Evolutionary conservation across 2,329 filamentous ascomycete genomes (phyloP), one percentile per base, ranked within the genome.

Genomic region (Phialophora tarda): DNA sequence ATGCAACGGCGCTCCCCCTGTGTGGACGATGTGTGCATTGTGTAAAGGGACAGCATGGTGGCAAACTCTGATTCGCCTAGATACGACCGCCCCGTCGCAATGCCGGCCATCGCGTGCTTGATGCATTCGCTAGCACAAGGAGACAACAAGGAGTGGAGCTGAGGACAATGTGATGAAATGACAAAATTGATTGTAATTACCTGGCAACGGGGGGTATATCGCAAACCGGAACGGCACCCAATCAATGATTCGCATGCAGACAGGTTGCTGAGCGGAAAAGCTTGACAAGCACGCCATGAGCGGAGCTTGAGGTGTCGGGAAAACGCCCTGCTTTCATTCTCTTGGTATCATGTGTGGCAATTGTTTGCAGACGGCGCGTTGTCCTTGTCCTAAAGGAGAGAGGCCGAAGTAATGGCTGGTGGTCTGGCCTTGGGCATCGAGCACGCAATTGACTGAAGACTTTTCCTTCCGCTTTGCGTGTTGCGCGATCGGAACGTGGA

Each of bases 171-270:
- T 28, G 51, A n/a, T 61, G 59, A 41, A 61, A 61, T 61, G 59
- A 61, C 59, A 53, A 61, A 41, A 61, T 14, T 3, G 11, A 4
- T 12, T 61, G 59, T 61, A 61, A 61, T 61, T 54, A 61, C 59
- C 53, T 17, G 12, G 21, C 10, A 10, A 7, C 5, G 32, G 12
- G 44, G 12, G 2, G 7, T 34, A 24, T 34, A 59, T 34, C 23
- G 57, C 23, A 14, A 21, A 30, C 34, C 7, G 24, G 14, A 21
- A n/a, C 28, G 4, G 7, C 17, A 28, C n/a, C 48, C 48, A 53
- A 53, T 53, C 48, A 53, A 53, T 53, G 4, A 44, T 44, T 17
- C 38, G 38, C 38, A 44, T 44, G 38, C 38, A 44, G 38, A 44
- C 38, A 4, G 38, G 17, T 11, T 21, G 38, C 48, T 26, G 23